Conservation (phyloP, 805 yeast species). For the Brettanomyces nanus region DNA sequence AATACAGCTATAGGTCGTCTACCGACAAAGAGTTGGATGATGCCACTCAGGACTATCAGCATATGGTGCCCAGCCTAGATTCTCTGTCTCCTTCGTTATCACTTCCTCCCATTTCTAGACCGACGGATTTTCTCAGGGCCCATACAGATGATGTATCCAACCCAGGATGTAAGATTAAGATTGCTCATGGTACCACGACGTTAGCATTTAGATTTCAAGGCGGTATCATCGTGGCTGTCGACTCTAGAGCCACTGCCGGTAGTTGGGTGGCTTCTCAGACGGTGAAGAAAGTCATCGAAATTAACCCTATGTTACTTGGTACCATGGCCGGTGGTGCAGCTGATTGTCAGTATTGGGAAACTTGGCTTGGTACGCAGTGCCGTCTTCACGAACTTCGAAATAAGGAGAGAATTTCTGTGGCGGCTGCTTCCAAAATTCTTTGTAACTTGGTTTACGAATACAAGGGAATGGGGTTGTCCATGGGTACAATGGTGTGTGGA, state of each 20-base stretch:
- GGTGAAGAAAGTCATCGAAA: slow-evolving; percentile 93
- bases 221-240: slow-evolving; percentile 94
- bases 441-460: slow-evolving; percentile 85
- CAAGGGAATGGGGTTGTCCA: slow-evolving; percentile 96
- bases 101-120: slow-evolving; percentile 79
- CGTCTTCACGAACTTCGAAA: slow-evolving; percentile 90
- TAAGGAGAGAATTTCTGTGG: slow-evolving; percentile 89
- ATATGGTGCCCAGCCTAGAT: slow-evolving; percentile 10
- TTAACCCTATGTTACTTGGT: slow-evolving; percentile 89
- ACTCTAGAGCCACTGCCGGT: slow-evolving; percentile 97
- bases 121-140: slow-evolving; percentile 91
- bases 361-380: slow-evolving; percentile 97
- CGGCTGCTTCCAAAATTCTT: slow-evolving; percentile 93
- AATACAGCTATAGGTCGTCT: slow-evolving; percentile 19
- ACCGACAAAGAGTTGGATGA: slow-evolving; percentile 19
- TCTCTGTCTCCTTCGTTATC: slow-evolving; percentile 52
- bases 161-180: slow-evolving; percentile 91
- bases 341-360: slow-evolving; percentile 98
- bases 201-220: slow-evolving; percentile 93
- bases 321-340: slow-evolving; percentile 99
- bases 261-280: slow-evolving; percentile 98
- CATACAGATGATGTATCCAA: slow-evolving; percentile 92
- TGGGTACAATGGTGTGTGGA: slow-evolving; percentile 99
- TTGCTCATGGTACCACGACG: slow-evolving; percentile 99
- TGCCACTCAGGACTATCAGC: slow-evolving; percentile 11